phyloP scores from a whole-genome alignment of 2,329 filamentous ascomycete species.

The Pseudocercospora musae region DNA sequence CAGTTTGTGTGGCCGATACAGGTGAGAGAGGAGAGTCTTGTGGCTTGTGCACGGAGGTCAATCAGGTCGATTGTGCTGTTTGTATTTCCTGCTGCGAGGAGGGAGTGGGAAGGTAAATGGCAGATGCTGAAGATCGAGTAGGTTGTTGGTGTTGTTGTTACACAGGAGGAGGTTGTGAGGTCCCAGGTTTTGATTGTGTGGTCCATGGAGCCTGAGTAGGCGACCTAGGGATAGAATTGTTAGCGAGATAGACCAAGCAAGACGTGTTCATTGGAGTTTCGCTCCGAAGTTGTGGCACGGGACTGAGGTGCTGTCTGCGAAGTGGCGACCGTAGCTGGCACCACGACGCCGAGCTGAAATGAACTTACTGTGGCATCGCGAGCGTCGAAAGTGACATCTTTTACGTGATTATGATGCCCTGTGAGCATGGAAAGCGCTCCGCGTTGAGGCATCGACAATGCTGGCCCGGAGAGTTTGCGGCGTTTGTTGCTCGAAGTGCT shows the following conservation, averaged over 20 bases:
- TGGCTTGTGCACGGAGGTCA: conserved; percentile 77
- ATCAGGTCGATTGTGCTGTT: conserved; percentile 88
- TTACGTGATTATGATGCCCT: conserved; percentile 62
- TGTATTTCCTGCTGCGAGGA: conserved; percentile 72
- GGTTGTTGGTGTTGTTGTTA: conserved; percentile 78
- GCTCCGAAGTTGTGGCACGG: no score
- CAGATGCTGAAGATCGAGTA: conserved; percentile 78
- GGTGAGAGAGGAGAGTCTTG: conserved; percentile 80
- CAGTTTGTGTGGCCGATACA: conserved; percentile 82
- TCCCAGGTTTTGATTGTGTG: conserved; percentile 90
- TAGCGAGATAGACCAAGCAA: no score
- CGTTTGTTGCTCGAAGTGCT: conserved; percentile 72
- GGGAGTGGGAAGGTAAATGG: conserved; percentile 63
- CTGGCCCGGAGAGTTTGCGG: conserved; percentile 57
- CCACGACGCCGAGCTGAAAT: no score
- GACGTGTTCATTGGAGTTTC: no score
- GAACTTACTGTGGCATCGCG: conserved; percentile 78
- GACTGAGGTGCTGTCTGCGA: no score
- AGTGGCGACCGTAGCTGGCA: no score
- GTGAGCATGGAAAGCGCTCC: conserved; percentile 73
- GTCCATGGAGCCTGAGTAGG: conserved; percentile 88
- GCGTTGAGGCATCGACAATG: conserved; percentile 60
- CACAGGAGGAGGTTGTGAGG: conserved; percentile 72
- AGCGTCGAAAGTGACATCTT: conserved; percentile 79
- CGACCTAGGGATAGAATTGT: no score